Percentiles rank a stretch among this genome's conserved stretches.
Conservation (phyloP, 176 grass and related monocot genomes). For the Oryza longistaminata region DNA sequence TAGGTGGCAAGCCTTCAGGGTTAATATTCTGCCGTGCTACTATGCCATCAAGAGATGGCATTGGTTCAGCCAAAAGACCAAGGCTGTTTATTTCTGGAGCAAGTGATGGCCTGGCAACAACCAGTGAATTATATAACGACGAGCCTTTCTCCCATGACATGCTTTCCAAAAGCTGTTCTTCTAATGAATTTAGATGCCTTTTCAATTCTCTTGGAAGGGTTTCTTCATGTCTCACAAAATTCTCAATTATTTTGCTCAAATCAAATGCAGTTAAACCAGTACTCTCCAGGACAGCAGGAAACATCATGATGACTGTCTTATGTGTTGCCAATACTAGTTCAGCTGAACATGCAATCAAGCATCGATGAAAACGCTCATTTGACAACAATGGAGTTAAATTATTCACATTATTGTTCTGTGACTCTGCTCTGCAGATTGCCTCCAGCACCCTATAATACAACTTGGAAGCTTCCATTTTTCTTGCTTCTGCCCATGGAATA, state of each 20-base stretch:
- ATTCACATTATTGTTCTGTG: constrained; percentile 48
- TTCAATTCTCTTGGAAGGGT: constrained; percentile 93
- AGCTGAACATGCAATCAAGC: constrained; percentile 92
- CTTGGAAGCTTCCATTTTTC: constrained; percentile 92
- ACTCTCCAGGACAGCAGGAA: constrained; percentile 85
- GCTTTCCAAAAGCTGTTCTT: constrained; percentile 89
- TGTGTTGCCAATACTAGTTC: constrained; percentile 92
- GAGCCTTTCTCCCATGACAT: constrained; percentile 92
- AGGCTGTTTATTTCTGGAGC: constrained; percentile 64
- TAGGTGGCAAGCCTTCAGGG: constrained; percentile 45
- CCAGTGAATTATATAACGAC: constrained; percentile 91
- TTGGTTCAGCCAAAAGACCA: constrained; percentile 85
- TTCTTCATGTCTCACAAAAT: constrained; percentile 86
- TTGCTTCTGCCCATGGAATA: constrained; percentile 77
- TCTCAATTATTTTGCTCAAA: constrained; percentile 97
- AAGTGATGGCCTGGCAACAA: constrained; percentile 68
- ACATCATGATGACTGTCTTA: constrained; percentile 94
- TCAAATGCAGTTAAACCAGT: constrained; percentile 97
- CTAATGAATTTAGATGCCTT: constrained; percentile 92
- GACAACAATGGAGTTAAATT: constrained; percentile 78
- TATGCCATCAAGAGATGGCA: constrained; percentile 89
- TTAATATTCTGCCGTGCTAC: constrained; percentile 58
- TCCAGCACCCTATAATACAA: constrained; percentile 88
- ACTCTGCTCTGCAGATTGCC: constrained; percentile 77
- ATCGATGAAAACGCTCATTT: constrained; percentile 91